These are phyloP conservation scores for Hamamelis virginiana DNA, from an alignment of 164 flowering plant genomes.

Conservation along the genomic window DNA sequence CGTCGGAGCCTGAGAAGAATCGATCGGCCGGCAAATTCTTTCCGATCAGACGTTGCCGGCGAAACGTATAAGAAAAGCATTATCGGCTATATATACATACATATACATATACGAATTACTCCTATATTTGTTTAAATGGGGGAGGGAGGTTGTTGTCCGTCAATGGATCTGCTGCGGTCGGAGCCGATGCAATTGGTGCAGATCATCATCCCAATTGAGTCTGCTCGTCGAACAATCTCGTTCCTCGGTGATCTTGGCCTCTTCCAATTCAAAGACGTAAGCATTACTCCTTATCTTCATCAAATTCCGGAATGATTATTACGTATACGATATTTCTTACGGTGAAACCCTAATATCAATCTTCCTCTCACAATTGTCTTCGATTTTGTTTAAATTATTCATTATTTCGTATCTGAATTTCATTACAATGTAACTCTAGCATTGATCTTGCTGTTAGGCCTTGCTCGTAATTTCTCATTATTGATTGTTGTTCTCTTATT, in stretches of 20 bases:
- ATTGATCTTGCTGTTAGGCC: no score
- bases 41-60: not conserved
- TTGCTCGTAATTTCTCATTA: no score
- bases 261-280: slow-evolving; percentile 87
- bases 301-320: not conserved
- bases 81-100: not conserved
- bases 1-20: not conserved
- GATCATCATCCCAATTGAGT: slow-evolving; percentile 77
- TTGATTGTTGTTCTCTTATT: no score
- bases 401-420: no score
- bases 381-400: no score
- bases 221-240: slow-evolving; percentile 62
- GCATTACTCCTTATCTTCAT: not conserved
- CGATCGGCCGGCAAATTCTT: not conserved
- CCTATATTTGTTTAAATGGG: slow-evolving; percentile 5
- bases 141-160: slow-evolving; percentile 54
- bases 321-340: not conserved
- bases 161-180: slow-evolving; percentile 92
- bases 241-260: slow-evolving; percentile 88
- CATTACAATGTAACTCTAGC: no score
- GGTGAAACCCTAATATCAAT: no score
- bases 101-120: not conserved
- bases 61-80: not conserved
- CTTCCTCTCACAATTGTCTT: no score
- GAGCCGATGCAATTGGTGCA: slow-evolving; percentile 90